phyloP scores from a whole-genome alignment of 2,329 filamentous ascomycete species.

The Microcyclospora tardicrescens region DNA sequence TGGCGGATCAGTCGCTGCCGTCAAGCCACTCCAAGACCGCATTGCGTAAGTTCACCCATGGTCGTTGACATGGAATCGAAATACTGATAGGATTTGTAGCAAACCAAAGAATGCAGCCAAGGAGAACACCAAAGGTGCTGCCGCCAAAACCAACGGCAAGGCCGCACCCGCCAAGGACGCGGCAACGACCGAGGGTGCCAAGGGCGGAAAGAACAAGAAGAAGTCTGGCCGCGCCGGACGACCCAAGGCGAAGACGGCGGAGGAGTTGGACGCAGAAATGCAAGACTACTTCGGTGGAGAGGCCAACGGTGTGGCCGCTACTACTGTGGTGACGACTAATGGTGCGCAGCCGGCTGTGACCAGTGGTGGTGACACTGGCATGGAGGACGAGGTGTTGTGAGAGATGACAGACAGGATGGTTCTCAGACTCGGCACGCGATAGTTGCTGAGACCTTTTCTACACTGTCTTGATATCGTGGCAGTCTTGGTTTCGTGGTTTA shows the following conservation, averaged over 20 bases:
- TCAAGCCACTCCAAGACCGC: slow-evolving; percentile 65
- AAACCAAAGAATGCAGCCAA: slow-evolving; percentile 23
- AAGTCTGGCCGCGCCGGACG: slow-evolving; percentile 49
- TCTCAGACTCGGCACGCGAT: no score
- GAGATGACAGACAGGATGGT: no score
- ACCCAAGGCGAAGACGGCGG: slow-evolving; percentile 74
- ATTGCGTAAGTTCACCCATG: slow-evolving; percentile 48
- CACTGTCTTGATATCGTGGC: no score
- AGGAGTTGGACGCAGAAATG: slow-evolving; percentile 97
- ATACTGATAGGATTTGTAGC: slow-evolving; percentile 12
- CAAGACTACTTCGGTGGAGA: slow-evolving; percentile 69
- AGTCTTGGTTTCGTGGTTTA: no score
- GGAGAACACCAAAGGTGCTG: slow-evolving; percentile 13
- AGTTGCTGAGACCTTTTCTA: no score
- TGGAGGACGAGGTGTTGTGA: slow-evolving; percentile 42
- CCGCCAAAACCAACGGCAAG: slow-evolving; percentile 58
- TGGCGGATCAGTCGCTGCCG: slow-evolving; percentile 55
- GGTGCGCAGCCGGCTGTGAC: slow-evolving; percentile 36
- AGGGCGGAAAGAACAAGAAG: slow-evolving; percentile 39
- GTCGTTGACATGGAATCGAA: slow-evolving; percentile 2
- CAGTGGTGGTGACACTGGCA: slow-evolving; percentile 39
- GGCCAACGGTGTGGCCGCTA: slow-evolving; percentile 29
- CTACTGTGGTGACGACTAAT: slow-evolving; percentile 25
- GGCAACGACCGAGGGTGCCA: slow-evolving; percentile 33
- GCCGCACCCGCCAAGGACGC: slow-evolving; percentile 43